These are phyloP conservation scores for Vaccinium myrtillus DNA, from an alignment of 148 eudicot genomes.

Conservation along the genomic window DNA sequence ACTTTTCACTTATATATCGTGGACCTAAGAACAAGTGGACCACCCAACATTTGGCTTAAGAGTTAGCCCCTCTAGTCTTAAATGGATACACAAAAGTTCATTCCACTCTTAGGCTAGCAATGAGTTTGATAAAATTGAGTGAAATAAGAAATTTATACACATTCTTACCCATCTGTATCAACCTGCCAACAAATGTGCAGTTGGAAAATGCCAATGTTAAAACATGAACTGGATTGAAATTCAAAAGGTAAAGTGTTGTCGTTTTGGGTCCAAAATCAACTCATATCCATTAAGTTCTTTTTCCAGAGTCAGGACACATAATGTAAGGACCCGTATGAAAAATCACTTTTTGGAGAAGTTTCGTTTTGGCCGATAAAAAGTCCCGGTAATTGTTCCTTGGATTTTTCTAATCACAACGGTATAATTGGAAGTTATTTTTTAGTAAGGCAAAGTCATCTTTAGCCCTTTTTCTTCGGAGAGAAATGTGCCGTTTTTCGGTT, in stretches of 20 bases:
- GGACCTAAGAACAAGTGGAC: not conserved
- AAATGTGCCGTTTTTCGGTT: too few species aligned
- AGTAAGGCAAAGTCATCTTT: too few species aligned
- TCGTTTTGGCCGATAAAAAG: too few species aligned
- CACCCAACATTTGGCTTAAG: slow-evolving; percentile 4
- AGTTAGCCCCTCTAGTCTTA: not conserved
- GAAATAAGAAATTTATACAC: not conserved
- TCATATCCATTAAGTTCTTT: not conserved
- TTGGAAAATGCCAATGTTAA: not conserved
- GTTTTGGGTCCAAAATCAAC: not conserved
- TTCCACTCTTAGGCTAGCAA: not conserved
- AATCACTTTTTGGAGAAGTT: too few species aligned
- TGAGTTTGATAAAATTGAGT: not conserved
- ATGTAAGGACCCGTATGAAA: too few species aligned
- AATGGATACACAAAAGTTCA: not conserved
- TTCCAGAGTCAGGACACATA: not conserved
- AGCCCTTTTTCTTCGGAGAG: too few species aligned
- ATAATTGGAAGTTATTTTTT: too few species aligned
- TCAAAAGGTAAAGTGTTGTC: not conserved
- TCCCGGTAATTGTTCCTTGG: too few species aligned
- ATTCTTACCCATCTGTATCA: not conserved
- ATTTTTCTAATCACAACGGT: too few species aligned
- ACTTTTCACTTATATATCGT: too few species aligned
- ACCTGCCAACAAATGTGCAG: not conserved
- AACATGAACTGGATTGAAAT: not conserved